Evolutionary conservation across 768 basidiomycete genomes (phyloP).

Genomic region (Trichaptum fuscoviolaceum): DNA sequence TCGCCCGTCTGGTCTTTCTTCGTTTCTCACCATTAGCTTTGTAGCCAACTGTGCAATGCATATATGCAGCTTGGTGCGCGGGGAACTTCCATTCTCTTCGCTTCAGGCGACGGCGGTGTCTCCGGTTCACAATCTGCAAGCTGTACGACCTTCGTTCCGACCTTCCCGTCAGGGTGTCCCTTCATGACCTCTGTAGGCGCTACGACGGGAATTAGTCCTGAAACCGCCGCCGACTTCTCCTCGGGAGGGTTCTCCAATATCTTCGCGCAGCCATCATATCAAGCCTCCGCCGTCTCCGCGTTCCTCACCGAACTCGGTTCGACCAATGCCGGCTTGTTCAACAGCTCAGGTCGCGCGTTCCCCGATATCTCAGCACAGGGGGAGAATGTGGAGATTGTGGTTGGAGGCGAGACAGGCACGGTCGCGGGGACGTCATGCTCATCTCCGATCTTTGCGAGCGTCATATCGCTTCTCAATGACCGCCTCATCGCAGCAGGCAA

Average conservation of each 20-base stretch:
- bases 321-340: slow-evolving; percentile 23
- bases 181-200: slow-evolving; percentile 16
- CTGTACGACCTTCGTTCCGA: slow-evolving; percentile 16
- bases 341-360: slow-evolving; percentile 17
- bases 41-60: slow-evolving; percentile 22
- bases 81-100: slow-evolving; percentile 16
- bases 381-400: slow-evolving; percentile 13
- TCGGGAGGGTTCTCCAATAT: slow-evolving; percentile 16
- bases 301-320: slow-evolving; percentile 23
- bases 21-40: background rate
- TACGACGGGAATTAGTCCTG: slow-evolving; percentile 11
- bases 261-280: slow-evolving; percentile 14
- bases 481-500: slow-evolving; percentile 20
- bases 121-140: slow-evolving; percentile 11
- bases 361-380: slow-evolving; percentile 19
- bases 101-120: slow-evolving; percentile 17
- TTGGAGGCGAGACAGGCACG: slow-evolving; percentile 3
- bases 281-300: slow-evolving; percentile 20
- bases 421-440: slow-evolving; percentile 9
- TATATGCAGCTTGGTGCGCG: slow-evolving; percentile 22
- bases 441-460: slow-evolving; percentile 25
- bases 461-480: slow-evolving; percentile 27
- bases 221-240: slow-evolving; percentile 15
- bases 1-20: background rate
- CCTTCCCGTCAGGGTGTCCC: slow-evolving; percentile 17